Conservation (phyloP, 1,284 basidiomycete genomes). For the Cerrena zonata region DNA sequence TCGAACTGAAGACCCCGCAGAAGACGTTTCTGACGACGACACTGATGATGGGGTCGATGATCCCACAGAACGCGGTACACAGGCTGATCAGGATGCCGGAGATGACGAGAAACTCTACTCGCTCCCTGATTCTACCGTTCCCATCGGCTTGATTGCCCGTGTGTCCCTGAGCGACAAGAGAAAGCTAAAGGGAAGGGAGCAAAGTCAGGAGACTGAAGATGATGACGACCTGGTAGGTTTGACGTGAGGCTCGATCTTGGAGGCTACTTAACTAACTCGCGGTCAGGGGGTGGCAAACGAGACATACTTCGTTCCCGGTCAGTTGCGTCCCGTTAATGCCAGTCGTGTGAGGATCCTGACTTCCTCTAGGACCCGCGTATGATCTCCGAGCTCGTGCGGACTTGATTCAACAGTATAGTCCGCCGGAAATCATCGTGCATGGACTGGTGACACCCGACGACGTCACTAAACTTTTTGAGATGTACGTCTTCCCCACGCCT, state of each 20-base stretch:
- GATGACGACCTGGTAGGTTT: conserved; percentile 61
- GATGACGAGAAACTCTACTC: conserved; percentile 41
- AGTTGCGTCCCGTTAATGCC: conserved; percentile 13
- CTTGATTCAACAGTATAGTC: conserved; percentile 73
- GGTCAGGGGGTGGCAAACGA: conserved; percentile 68
- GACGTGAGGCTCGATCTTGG: neutral
- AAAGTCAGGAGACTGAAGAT: conserved; percentile 40
- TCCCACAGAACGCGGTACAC: conserved; percentile 24
- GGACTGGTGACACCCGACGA: conserved; percentile 76
- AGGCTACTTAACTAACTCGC: conserved; percentile 1
- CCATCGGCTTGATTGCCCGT: conserved; percentile 67
- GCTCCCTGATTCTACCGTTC: conserved; percentile 63
- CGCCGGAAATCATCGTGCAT: conserved; percentile 78
- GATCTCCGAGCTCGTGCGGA: conserved; percentile 62
- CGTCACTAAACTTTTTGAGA: conserved; percentile 77
- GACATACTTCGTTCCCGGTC: conserved; percentile 75
- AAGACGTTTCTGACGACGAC: conserved; percentile 18
- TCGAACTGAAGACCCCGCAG: conserved; percentile 18
- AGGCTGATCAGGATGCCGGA: conserved; percentile 29
- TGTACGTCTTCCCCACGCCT: conserved; percentile 45
- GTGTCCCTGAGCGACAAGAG: conserved; percentile 52
- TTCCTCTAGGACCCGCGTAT: conserved; percentile 54
- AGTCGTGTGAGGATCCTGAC: neutral
- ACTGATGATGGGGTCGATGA: conserved; percentile 14
- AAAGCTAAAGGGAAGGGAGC: conserved; percentile 33